These are phyloP conservation scores for Debaryomyces castellii DNA, from an alignment of 805 yeast species.

Conservation along the genomic window DNA sequence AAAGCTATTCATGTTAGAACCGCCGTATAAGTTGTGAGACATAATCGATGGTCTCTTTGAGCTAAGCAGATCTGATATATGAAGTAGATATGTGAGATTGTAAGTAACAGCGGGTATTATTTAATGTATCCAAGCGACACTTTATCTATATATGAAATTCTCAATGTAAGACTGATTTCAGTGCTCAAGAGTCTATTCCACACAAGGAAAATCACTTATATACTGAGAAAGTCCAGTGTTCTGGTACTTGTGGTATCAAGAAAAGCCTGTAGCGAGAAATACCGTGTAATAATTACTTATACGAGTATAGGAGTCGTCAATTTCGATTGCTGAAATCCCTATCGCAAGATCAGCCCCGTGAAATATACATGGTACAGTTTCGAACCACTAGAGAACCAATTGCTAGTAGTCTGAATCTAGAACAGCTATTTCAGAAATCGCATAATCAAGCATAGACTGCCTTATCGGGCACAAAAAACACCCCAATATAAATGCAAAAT, in stretches of 20 bases:
- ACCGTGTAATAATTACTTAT: too few relatives aligned
- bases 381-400: neutral
- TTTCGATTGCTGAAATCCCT: neutral
- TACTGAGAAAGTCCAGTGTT: neutral
- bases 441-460: slow-evolving; percentile 1
- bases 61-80: too few relatives aligned
- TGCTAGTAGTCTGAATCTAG: slow-evolving; percentile 1
- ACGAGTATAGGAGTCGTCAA: neutral
- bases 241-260: neutral
- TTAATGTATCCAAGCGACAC: neutral
- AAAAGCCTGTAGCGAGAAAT: neutral
- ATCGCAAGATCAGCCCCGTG: neutral
- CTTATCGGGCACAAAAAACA: neutral
- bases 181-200: neutral
- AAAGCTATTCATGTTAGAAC: neutral
- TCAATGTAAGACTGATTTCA: neutral
- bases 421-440: neutral
- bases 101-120: neutral
- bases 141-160: neutral
- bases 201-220: neutral
- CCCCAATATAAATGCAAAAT: neutral
- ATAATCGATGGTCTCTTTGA: neutral
- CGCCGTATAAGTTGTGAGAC: neutral
- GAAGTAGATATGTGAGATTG: too few relatives aligned
- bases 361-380: neutral